A percentile compares a stretch with the other conserved stretches of the same genome.
These are phyloP conservation scores for Penicillium occitanis DNA, from an alignment of 2,329 filamentous ascomycete species.

Conservation along the genomic window DNA sequence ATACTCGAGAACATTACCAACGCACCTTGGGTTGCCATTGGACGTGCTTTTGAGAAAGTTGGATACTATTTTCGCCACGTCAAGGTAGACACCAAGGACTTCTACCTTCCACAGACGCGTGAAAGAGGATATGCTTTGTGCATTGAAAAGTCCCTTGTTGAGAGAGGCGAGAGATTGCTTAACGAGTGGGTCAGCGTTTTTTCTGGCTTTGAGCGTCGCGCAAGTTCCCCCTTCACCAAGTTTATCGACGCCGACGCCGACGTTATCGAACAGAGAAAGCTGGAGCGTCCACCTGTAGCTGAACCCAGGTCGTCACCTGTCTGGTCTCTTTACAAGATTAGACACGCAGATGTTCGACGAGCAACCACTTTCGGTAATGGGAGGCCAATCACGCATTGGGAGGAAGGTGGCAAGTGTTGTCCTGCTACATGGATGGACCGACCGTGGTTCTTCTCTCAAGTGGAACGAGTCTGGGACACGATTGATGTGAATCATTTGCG, in stretches of 20 bases:
- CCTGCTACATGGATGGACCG: conserved; percentile 58
- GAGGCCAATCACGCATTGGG: conserved; percentile 62
- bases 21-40: conserved; percentile 60
- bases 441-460: conserved; percentile 52
- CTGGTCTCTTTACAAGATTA: conserved; percentile 53
- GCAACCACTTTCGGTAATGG: conserved; percentile 52
- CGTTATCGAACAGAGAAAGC: conserved; percentile 51
- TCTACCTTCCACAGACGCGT: conserved; percentile 71
- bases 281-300: conserved; percentile 39
- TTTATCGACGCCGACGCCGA: conserved; percentile 62
- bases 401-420: conserved; percentile 53
- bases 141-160: conserved; percentile 42
- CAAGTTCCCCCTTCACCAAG: conserved; percentile 62
- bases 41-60: conserved; percentile 47
- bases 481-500: conserved; percentile 63
- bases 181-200: conserved; percentile 47
- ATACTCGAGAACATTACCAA: conserved; percentile 69
- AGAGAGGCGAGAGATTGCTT: conserved; percentile 30
- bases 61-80: conserved; percentile 57
- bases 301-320: conserved; percentile 29
- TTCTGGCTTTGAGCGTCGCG: conserved; percentile 51
- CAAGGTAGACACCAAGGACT: conserved; percentile 67
- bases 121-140: conserved; percentile 61
- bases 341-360: conserved; percentile 59
- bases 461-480: conserved; percentile 63